Evolutionary conservation across 2,329 filamentous ascomycete genomes (phyloP), one percentile per base, ranked within the genome.

Genomic region (Clarireedia hainanense): DNA sequence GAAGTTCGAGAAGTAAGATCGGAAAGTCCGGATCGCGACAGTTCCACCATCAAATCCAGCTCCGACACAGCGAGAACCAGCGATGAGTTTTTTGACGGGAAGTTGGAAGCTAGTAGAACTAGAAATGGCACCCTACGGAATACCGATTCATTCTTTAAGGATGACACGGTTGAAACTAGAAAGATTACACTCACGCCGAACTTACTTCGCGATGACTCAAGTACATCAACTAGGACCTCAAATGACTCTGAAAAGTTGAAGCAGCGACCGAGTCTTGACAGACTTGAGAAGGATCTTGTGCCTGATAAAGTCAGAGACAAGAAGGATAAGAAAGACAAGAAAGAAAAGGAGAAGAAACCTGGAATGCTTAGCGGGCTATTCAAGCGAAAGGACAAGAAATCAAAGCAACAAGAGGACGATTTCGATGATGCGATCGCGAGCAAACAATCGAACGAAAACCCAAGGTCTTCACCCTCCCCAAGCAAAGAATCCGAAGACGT

Each of bases 151-250:
- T 96, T 97, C 76, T 96, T 96, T 77, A 95, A 91, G 71, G 94
- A 97, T 67, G 92, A 99, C 67, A 90, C 83, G 34, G 87, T 90
- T 39, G 94, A 97, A 71, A 96, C 94, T 2, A 91, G 95, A 72
- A 97, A 97, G 75, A 97, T 99, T 63, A 95, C 91, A 0, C 80
- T 99, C 46, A 99, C 94, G 3, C 94, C 94, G 1, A 95, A 95
- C 64, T 74, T 99, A 52, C 75, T 97, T 42, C 85, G 92, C 43
- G 92, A 97, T 63, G 91, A 96, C 63, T 79, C 61, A 72, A 76
- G 42, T 63, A 65, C 65, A 24, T 67, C 68, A 34, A 66, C 64
- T 12, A 70, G 77, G 58, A 67, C 64, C 27, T 75, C 74, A 4
- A 72, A 69, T 59, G 72, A 74, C 24, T 73, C 71, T 2, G 72